Base-by-base conservation (phyloP, 2,329 filamentous ascomycete species). In the Fusarium lyarnte region DNA sequence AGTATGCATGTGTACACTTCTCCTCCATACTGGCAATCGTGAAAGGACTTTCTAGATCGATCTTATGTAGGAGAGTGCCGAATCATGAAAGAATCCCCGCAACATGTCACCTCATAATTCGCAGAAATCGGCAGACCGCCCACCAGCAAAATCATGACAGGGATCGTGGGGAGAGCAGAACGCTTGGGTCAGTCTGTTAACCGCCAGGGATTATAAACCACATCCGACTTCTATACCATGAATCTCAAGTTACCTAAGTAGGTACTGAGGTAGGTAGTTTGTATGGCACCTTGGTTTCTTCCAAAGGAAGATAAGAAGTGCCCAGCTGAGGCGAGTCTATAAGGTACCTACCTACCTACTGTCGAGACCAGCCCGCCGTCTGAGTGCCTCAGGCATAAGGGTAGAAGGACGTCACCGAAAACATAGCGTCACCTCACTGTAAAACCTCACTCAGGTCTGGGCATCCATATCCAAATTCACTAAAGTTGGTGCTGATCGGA, bases 91-190 rank as follows among this genome's bases (percentile, higher is more conserved):
- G 41, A 70, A 59, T 63, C 74, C 73, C 74, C 61, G 58, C 73
- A 70, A 61, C 55, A 75, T 63, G 74, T 77, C 75, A 68, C 75
- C 68, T 77, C 73, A 77, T 77, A 73, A 69, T 66, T 69, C 60
- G 58, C 51, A 58, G 60, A 66, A 77, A 77, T 77, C 75, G 49
- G 49, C 75, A 77, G 75, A 76, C 74, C 46, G 63, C 55, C 36
- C 63, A 55, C 62, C 51, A 45, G 64, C 46, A 52, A 58, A 27
- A 54, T 53, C 38, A 69, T 42, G 74, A 60, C 70, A 76, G 62
- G 61, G 69, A 42, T 72, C 66, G 43, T 27, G 62, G 41, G 60
- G 47, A 60, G 27, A 47, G 45, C 49, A 68, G 62, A 52, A 60
- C 62, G 27, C 49, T 51, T 36, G 39, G 25, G 33, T 14, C 41